Evolutionary conservation across 2,329 filamentous ascomycete species (phyloP), one percentile per base, ranked within the genome.

Genomic region (Ceratocystiopsis sp.): DNA sequence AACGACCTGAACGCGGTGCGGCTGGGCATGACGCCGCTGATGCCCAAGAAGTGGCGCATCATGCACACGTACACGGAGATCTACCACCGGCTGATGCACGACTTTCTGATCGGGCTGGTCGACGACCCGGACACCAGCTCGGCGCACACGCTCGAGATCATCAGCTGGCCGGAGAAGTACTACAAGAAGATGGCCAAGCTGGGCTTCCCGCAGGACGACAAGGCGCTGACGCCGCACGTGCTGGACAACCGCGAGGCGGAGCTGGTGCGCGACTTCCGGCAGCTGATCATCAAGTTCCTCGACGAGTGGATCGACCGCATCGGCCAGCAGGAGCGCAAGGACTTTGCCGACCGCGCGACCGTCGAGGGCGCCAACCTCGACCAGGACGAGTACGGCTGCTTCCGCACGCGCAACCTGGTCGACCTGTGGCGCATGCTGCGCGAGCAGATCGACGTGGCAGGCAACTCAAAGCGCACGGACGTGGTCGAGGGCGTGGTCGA

Each of bases 261-360:
- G 58, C 71, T 98, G 15, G 84, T 98, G 43, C 80, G 85, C 42
- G 87, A 94, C 57, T 98, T 95, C 70, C 78, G 89, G 47, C 80
- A 85, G 57, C 80, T 96, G 57, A 96, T 98, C 59, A 91, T 95
- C 61, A 84, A 83, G 57, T 87, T 86, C 48, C 78, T 98, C 46
- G 89, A 95, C 58, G 84, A 96, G 64, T 98, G 91, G 87, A 93
- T 96, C 69, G 84, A 93, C 49, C 78, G 86, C 45, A 95, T 98
- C 59, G 85, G 84, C 53, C 70, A 69, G 10, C 79, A 84, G 38
- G 93, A 98, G 61, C 74, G 73, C 55, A 80, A 78, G 53, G 80
- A 84, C 52, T 93, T 98, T 60, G 67, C 76, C 40, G 78, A 85
- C 45, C 78, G 87, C 49, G 80, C 77, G 14, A 78, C 77, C 52